Base-by-base conservation (phyloP, 768 basidiomycete genomes). In the Scleroderma citrinum region DNA sequence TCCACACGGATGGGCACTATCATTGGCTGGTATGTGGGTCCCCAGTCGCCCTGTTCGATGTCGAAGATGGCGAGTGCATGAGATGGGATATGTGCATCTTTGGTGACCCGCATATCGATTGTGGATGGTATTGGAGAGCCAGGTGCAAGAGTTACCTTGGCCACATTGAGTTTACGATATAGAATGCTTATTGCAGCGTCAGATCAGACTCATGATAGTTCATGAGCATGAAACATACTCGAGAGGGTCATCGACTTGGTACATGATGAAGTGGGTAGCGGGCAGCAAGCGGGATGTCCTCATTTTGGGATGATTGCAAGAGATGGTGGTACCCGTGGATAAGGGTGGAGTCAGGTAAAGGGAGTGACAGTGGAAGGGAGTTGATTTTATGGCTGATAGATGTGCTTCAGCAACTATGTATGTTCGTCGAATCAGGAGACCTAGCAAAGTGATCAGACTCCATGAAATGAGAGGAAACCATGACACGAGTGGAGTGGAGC, bases 1-100 rank as follows among this genome's bases (percentile, higher is more conserved):
- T 69, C 67, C 10, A 72, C 69, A 55, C 77, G 71, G 51, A 84
- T 74, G 16, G 83, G 83, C 16, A 81, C 59, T 56, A 82, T 66
- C 30, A 76, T 56, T 5, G 78, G 73, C n/a, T 55, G 60, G 45
- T 59, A 64, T 11, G 61, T 59, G 26, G 58, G 52, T 26, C 65
- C 59, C 59, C 62, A 62, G 36, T 62, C 60, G 44, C 49, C 52
- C 10, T 54, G 59, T 34, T 64, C 60, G 34, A 65, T 61, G 39
- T 67, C 65, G 49, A 69, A 65, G 54, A 77, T 68, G 19, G 77
- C 76, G 40, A 84, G 72, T 48, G 77, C 68, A 57, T 84, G 83
- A 3, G 80, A 83, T 34, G 82, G 81, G 54, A 72, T 63, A 46
- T 69, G 70, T 6, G 71, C 70, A 43, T 75, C 69, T 48, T 68